Base-by-base conservation (phyloP, 2,329 filamentous ascomycete species). In the Cercospora brassicicola region DNA sequence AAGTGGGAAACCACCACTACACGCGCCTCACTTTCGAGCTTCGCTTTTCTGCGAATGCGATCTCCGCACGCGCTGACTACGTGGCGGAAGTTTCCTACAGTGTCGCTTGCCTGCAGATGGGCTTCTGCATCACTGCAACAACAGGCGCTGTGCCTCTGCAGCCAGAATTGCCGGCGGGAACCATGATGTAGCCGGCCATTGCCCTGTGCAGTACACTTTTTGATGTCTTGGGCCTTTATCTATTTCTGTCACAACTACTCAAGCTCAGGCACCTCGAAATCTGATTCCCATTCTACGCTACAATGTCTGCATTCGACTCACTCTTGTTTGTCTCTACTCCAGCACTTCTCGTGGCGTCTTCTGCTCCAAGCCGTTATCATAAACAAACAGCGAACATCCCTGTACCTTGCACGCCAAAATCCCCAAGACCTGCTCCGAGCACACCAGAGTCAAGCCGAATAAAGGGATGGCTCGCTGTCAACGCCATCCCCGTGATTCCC, bases 1-100 rank as follows among this genome's bases (percentile, higher is more conserved):
- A 55, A 28, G 10, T 15, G 48, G 48, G 11, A 55, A 55, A 15
- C 11, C 23, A 55, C 23, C 6, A 55, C 23, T 30, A 23, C 23
- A 55, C 48, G 48, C 48, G 48, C 48, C 48, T 55, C 48, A 55
- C 48, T 55, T 55, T 55, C 48, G 48, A 55, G 48, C 48, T 55
- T 28, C 48, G 20, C 23, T 6, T 55, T 55, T 8, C 23, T 30
- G 48, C 48, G 2, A 3, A 30, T 28, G 48, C 48, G 11, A 11
- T 2, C 48, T 26, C 18, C 20, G 48, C 48, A 26, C 33, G 33
- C 23, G 48, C 48, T 53, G 48, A 28, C 11, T 53, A 28, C 20
- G 48, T 53, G 48, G 48, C 48, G 20, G 4, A 26, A 23, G 23
- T 13, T 53, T 8, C 2, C 48, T 53, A 53, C 13, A 3, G 10